Percentiles rank a stretch among this genome's conserved stretches.
Evolutionary conservation across 1,139 yeast species (phyloP).

Genomic region (Pichia sp.): DNA sequence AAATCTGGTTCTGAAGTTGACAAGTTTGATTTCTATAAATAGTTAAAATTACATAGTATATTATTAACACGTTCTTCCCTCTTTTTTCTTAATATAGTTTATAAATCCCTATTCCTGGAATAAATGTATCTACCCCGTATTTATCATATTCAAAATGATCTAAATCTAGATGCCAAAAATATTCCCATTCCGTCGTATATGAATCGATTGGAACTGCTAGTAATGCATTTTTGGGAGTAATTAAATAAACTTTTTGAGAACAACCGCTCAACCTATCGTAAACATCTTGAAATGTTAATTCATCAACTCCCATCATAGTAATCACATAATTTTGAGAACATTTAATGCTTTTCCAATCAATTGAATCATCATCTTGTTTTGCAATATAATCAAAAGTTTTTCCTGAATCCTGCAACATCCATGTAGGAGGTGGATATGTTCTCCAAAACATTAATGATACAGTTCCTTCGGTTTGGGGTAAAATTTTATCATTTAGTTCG

Average conservation of each 20-base stretch:
- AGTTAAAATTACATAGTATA: conserved; percentile 20
- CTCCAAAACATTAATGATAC: conserved; percentile 76
- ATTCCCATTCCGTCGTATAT: conserved; percentile 35
- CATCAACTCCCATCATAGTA: conserved; percentile 56
- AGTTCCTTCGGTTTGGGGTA: background rate
- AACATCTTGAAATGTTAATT: conserved; percentile 25
- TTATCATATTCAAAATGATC: conserved; percentile 58
- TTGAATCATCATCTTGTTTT: background rate
- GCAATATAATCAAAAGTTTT: background rate
- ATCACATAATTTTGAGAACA: conserved; percentile 20
- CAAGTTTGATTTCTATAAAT: conserved; percentile 96
- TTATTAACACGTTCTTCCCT: too few relatives aligned
- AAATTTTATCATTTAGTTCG: conserved; percentile 24
- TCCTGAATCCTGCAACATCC: conserved; percentile 44
- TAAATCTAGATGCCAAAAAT: conserved; percentile 50
- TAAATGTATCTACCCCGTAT: conserved; percentile 35
- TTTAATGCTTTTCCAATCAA: background rate
- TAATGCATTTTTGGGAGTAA: conserved; percentile 26
- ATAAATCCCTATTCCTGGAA: conserved; percentile 58
- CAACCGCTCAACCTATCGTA: conserved; percentile 6
- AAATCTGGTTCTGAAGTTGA: conserved; percentile 94
- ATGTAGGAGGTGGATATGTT: conserved; percentile 88
- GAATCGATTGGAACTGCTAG: conserved; percentile 10
- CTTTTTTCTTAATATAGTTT: conserved; percentile 19
- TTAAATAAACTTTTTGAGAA: conserved; percentile 12